Conservation (phyloP, 1,139 yeast species). For the Wickerhamomyces sp. region DNA sequence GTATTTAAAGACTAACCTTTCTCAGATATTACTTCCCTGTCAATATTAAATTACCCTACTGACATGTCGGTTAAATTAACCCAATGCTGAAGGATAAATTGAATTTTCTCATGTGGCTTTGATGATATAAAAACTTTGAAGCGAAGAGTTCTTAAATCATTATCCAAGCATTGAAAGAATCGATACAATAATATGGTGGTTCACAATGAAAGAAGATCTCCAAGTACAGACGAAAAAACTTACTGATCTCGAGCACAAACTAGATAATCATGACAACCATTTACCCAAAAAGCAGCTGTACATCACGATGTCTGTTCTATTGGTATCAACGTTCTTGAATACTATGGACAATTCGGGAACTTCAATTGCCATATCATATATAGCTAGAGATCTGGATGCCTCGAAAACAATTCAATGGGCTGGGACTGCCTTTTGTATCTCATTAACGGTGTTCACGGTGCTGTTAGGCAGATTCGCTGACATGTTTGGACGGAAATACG, state of each 20-base stretch:
- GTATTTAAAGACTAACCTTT: no score
- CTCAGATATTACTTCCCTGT: background rate
- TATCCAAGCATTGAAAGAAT: background rate
- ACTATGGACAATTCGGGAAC: conserved; percentile 11
- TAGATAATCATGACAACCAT: conserved; percentile 1
- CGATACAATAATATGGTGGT: no score
- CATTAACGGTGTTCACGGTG: conserved; percentile 9
- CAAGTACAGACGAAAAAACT: background rate
- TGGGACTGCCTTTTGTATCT: conserved; percentile 38
- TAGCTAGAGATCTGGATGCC: conserved; percentile 32
- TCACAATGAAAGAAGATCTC: background rate
- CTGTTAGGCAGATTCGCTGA: conserved; percentile 11
- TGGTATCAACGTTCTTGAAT: conserved; percentile 5
- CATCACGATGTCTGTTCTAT: conserved; percentile 1
- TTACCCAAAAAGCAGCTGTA: background rate
- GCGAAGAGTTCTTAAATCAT: no score
- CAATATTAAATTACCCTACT: no score
- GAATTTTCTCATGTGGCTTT: no score
- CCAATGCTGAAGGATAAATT: no score
- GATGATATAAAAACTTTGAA: no score
- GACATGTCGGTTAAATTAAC: no score
- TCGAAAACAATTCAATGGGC: conserved; percentile 41
- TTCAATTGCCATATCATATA: conserved; percentile 10
- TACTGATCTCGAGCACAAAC: conserved; percentile 1
- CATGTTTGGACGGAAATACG: conserved; percentile 9